Percentiles rank a stretch among this genome's conserved stretches.
Evolutionary conservation across 2,329 filamentous ascomycete genomes (phyloP).

Genomic region (Cytospora mali): DNA sequence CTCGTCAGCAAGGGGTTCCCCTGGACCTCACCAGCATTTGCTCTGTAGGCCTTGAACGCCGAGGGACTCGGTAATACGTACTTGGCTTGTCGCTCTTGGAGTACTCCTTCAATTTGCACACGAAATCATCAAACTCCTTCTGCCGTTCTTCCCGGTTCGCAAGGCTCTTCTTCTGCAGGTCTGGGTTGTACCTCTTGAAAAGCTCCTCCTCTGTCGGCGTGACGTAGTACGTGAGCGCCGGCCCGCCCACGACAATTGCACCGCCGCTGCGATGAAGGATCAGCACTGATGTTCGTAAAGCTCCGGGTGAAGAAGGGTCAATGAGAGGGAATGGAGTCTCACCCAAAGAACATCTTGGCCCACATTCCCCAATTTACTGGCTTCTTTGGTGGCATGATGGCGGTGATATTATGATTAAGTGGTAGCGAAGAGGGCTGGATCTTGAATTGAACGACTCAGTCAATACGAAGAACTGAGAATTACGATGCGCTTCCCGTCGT

Average conservation of each 20-base stretch:
- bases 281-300: conserved; percentile 10
- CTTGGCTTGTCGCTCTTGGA: conserved; percentile 91
- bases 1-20: conserved; percentile 25
- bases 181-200: conserved; percentile 89
- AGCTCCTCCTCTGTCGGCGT: conserved; percentile 89
- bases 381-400: conserved; percentile 46
- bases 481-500: conserved; percentile 2
- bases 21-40: not conserved
- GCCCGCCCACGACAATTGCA: conserved; percentile 77
- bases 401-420: not conserved
- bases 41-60: not conserved
- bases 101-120: conserved; percentile 80
- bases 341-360: conserved; percentile 74
- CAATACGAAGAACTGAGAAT: not conserved
- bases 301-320: not conserved
- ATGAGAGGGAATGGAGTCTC: conserved; percentile 39
- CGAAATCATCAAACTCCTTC: conserved; percentile 88
- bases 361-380: conserved; percentile 58
- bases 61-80: conserved; percentile 50
- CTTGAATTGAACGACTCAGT: not conserved
- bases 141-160: conserved; percentile 75
- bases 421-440: not conserved
- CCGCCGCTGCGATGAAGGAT: conserved; percentile 59
- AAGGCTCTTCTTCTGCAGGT: conserved; percentile 86
- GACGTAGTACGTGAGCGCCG: conserved; percentile 78